phyloP scores from a whole-genome alignment of 1,284 basidiomycete species.

The Hymenochaete sp. region DNA sequence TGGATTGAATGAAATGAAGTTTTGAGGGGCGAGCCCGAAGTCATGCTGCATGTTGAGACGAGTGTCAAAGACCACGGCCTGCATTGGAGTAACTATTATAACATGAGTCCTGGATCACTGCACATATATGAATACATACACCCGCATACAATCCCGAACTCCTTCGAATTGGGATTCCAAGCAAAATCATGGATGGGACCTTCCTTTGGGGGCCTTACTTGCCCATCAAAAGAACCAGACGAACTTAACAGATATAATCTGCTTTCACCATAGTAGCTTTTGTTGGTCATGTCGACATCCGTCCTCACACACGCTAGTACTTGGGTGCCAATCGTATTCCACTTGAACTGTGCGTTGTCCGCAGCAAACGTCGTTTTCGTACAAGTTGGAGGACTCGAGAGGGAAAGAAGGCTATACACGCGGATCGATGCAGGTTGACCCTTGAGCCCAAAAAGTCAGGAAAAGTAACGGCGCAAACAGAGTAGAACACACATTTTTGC shows the following conservation, averaged over 20 bases:
- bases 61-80: constrained; percentile 85
- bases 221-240: constrained; percentile 93
- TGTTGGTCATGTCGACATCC: constrained; percentile 95
- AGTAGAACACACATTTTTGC: constrained; percentile 68
- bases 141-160: constrained; percentile 94
- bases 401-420: constrained; percentile 69
- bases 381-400: constrained; percentile 53
- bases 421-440: constrained; percentile 89
- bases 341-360: constrained; percentile 90
- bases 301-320: constrained; percentile 88
- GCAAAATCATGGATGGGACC: constrained; percentile 95
- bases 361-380: constrained; percentile 96
- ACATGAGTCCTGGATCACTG: background rate
- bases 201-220: constrained; percentile 91
- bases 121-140: constrained; percentile 46
- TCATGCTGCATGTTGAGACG: constrained; percentile 85
- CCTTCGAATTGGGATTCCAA: constrained; percentile 97
- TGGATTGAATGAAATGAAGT: constrained; percentile 92
- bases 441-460: constrained; percentile 28
- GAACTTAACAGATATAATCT: constrained; percentile 89
- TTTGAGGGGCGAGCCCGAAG: constrained; percentile 83
- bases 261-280: constrained; percentile 97
- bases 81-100: constrained; percentile 83
- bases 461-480: constrained; percentile 2
- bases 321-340: constrained; percentile 88